Base-by-base conservation (phyloP, 2,329 filamentous ascomycete species). In the Parascedosporium putredinis region DNA sequence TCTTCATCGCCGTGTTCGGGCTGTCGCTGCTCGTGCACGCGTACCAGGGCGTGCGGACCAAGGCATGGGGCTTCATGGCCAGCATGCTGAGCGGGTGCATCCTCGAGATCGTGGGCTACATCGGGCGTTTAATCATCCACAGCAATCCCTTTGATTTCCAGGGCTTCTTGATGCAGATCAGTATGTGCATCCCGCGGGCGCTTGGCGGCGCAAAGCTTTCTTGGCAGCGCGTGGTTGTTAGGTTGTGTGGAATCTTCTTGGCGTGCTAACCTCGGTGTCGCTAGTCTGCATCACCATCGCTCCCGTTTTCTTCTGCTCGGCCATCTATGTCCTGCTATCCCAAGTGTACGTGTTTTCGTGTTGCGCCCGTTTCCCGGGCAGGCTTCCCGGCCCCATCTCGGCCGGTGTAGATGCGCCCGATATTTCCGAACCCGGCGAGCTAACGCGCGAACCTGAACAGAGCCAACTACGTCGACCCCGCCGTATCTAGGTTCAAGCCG, bases 31-130 rank as follows among this genome's bases (percentile, higher is more conserved):
- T 57, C 12, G 24, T 66, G 3, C 73, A 76, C 50, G 47, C 63
- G 4, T 55, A 56, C 9, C 61, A 71, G 3, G 73, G 74, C 5
- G 43, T 72, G 5, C 58, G 63, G 10, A 71, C 66, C 64, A 64
- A 59, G 44, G 64, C 62, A 5, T 71, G 67, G 64, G 67, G 64
- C 46, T 75, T 70, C 53, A 68, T 67, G 61, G 54, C 55, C 8
- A 69, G 66, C 50, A 76, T 84, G 69, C 59, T 76, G 1, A 55
- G 69, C 2, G 81, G 81, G 3, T 78, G 73, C 54, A 42, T 74
- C 1, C 65, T 72, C 45, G 80, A 82, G 58, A 72, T 83, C n/a
- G 58, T 82, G 12, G 82, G 82, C 5, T 86, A 86, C 51, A 64
- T 67, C 0, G 81, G 78, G 0, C 71, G 81, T 5, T 65, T 84